Evolutionary conservation across 768 basidiomycete genomes (phyloP), one percentile per base, ranked within the genome.

Genomic region (Phlebiopsis flavidoalba): DNA sequence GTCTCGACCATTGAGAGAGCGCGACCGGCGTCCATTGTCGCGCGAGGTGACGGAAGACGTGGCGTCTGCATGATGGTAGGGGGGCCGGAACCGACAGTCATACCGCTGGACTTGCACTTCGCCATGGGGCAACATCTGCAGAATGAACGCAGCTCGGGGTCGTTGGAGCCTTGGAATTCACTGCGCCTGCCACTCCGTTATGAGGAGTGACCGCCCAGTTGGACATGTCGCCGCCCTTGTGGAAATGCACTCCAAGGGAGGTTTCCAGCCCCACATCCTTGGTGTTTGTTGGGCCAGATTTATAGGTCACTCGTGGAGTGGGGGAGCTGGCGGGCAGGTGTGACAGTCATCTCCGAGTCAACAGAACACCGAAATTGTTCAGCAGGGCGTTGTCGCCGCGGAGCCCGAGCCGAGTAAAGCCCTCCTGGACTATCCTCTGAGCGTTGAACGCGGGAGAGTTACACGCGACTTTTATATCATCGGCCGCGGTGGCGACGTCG

Each of bases 151-250:
- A 69, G 19, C 71, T 66, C 1, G 61, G 59, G 26, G 6, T 31
- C 26, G 6, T 31, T 31, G 26, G 26, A 0, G 53, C 50, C 11
- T 80, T 77, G 17, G 91, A 89, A 22, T 76, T 72, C 21, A 93
- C 77, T 8, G 86, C 79, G 0, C 93, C 67, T 8, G 91, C 83
- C 73, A 83, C 85, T 31, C 90, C 24, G 76, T 73, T 19, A 93
- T 77, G 8, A 86, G 79, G 0, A 94, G 67, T n/a, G 10, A 91
- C 83, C 73, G 83, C 85, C 87, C 89, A 92, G 36, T 76, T 78
- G 8, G 70, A 43, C 17, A 90, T 76, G 1, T 58, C 65, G 0
- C 78, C 86, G 0, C 83, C 83, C 0, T 65, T 68, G 36, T 86
- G 83, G 66, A 93, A 91, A 66, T 85, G 83, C 57, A 88, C 85